Conservation (phyloP, 75 land plant species). For the Azolla pinnata region DNA sequence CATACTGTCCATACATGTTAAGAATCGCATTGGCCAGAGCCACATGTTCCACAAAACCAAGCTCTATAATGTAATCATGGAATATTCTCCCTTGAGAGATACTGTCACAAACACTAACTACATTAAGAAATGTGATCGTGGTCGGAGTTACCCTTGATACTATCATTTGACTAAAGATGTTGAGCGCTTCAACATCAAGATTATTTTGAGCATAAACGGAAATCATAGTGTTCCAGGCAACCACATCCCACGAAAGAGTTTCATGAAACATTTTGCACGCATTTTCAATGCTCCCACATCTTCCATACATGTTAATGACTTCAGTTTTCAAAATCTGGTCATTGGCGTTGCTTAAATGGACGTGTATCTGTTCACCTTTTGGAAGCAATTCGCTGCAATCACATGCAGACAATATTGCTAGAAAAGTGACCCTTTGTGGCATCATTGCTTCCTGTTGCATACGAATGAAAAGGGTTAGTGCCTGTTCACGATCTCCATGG, state of each 20-base stretch:
- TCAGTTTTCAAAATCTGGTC: slow-evolving; percentile 3
- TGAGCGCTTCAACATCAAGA: slow-evolving; percentile 30
- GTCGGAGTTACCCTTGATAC: background rate
- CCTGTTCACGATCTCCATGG: slow-evolving; percentile 7
- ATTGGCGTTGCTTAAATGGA: slow-evolving; percentile 3
- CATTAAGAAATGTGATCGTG: background rate
- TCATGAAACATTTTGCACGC: slow-evolving; percentile 36
- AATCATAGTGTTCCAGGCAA: slow-evolving; percentile 56
- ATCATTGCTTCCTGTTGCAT: slow-evolving; percentile 8
- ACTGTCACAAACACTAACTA: slow-evolving; percentile 4
- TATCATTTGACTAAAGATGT: slow-evolving; percentile 33
- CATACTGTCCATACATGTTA: slow-evolving; percentile 20
- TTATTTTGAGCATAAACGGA: slow-evolving; percentile 39
- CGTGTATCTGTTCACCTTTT: slow-evolving; percentile 1
- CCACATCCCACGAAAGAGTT: slow-evolving; percentile 29
- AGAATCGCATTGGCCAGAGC: slow-evolving; percentile 15
- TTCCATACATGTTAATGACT: slow-evolving; percentile 16
- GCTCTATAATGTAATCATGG: slow-evolving; percentile 7
- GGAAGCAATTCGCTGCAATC: background rate
- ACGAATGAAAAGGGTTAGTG: background rate
- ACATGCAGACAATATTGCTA: slow-evolving; percentile 9
- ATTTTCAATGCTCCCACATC: slow-evolving; percentile 23
- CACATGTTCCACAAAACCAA: slow-evolving; percentile 7
- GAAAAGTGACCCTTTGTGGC: slow-evolving; percentile 5
- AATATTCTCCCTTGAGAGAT: slow-evolving; percentile 9